Conservation (phyloP, 805 yeast genomes). For the Zygoascus biomembranicola region DNA sequence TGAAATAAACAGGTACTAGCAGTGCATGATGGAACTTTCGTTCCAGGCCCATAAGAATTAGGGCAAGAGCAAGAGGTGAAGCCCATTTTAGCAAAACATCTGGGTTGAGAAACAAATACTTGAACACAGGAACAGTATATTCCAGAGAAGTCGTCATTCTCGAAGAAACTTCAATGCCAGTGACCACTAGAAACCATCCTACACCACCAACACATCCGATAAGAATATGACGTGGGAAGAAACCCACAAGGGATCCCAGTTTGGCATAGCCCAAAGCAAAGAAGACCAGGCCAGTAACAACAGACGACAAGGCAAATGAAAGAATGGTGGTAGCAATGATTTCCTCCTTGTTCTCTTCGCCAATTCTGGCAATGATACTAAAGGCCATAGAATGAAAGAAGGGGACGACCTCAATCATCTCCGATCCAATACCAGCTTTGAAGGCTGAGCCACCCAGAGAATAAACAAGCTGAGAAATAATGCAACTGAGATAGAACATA, state of each 20-base stretch:
- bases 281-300: slow-evolving; percentile 82
- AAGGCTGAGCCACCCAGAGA: slow-evolving; percentile 90
- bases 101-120: slow-evolving; percentile 30
- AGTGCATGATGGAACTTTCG: slow-evolving; percentile 58
- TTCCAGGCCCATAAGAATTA: slow-evolving; percentile 52
- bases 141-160: slow-evolving; percentile 65
- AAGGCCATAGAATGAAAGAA: slow-evolving; percentile 94
- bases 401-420: slow-evolving; percentile 99
- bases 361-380: slow-evolving; percentile 50
- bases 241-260: slow-evolving; percentile 83
- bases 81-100: slow-evolving; percentile 57
- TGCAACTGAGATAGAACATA: slow-evolving; percentile 87
- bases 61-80: slow-evolving; percentile 59
- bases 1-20: slow-evolving; percentile 74
- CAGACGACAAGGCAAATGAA: slow-evolving; percentile 72
- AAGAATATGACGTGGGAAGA: slow-evolving; percentile 90
- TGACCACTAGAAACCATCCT: slow-evolving; percentile 81
- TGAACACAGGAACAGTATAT: slow-evolving; percentile 39
- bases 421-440: slow-evolving; percentile 88
- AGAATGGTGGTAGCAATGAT: slow-evolving; percentile 80
- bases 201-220: slow-evolving; percentile 99
- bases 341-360: slow-evolving; percentile 35
- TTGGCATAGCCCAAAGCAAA: slow-evolving; percentile 65
- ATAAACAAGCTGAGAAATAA: slow-evolving; percentile 81
- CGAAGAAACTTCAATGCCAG: slow-evolving; percentile 89